Evolutionary conservation across 1,284 basidiomycete genomes (phyloP).

Genomic region (Neotropicomus parvogracilis): DNA sequence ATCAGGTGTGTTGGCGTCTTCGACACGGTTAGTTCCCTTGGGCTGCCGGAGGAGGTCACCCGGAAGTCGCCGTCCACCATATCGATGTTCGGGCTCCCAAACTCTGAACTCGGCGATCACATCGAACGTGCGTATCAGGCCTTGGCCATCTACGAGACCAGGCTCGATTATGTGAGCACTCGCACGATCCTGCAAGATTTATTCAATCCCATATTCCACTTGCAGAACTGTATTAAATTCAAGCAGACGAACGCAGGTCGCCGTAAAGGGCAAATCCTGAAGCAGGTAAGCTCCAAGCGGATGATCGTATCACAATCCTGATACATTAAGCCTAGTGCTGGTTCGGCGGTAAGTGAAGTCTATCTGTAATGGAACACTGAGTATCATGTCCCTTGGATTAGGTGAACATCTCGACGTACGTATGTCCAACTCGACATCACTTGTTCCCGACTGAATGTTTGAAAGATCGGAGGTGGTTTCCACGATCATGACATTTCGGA

Average conservation of each 20-base stretch:
- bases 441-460: slow-evolving; percentile 4
- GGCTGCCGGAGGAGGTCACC: slow-evolving; percentile 62
- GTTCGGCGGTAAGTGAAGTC: slow-evolving; percentile 51
- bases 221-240: slow-evolving; percentile 59
- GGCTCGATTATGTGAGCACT: slow-evolving; percentile 59
- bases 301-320: background rate
- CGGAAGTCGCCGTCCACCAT: slow-evolving; percentile 36
- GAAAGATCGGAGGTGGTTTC: slow-evolving; percentile 66
- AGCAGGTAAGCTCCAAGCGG: slow-evolving; percentile 45
- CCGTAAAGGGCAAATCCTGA: slow-evolving; percentile 52
- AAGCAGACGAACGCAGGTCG: slow-evolving; percentile 51
- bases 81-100: slow-evolving; percentile 61
- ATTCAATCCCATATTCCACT: slow-evolving; percentile 1
- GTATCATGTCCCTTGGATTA: slow-evolving; percentile 19
- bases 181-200: too few relatives aligned
- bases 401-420: slow-evolving; percentile 58
- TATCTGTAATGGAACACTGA: background rate
- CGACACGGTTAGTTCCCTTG: slow-evolving; percentile 68
- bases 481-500: slow-evolving; percentile 62
- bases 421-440: background rate
- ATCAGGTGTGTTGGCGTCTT: slow-evolving; percentile 66
- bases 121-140: slow-evolving; percentile 63
- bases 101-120: slow-evolving; percentile 56
- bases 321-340: slow-evolving; percentile 46
- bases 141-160: slow-evolving; percentile 60